Percentiles rank a stretch among this genome's conserved stretches.
Evolutionary conservation across 768 basidiomycete genomes (phyloP).

Genomic region (Paxillus involutus): DNA sequence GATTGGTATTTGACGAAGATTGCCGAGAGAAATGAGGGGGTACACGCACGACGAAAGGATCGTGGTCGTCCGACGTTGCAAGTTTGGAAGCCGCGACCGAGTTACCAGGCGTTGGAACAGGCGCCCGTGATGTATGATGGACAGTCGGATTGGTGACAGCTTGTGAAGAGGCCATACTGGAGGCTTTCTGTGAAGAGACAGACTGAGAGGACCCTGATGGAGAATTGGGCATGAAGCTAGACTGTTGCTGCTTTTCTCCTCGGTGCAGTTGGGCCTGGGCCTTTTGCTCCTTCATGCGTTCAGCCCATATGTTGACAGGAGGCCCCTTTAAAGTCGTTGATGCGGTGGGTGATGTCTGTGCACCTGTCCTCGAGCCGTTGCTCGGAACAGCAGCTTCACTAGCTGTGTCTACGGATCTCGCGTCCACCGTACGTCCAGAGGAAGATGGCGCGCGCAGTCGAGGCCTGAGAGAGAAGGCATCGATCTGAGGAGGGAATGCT

Average conservation of each 20-base stretch:
- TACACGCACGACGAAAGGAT: constrained; percentile 47
- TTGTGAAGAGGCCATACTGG: constrained; percentile 7
- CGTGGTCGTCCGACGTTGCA: constrained; percentile 29
- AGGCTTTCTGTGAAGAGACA: constrained; percentile 14
- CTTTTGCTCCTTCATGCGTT: constrained; percentile 42
- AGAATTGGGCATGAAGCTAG: constrained; percentile 8
- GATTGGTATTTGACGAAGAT: constrained; percentile 24
- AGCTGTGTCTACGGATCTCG: background rate
- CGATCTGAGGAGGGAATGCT: constrained; percentile 5
- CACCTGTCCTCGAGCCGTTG: background rate
- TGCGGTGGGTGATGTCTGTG: constrained; percentile 4
- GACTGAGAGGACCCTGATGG: constrained; percentile 8
- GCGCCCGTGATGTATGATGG: background rate
- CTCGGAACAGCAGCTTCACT: constrained; percentile 3
- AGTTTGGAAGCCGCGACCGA: constrained; percentile 6
- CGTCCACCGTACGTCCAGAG: background rate
- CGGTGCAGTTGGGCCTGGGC: constrained; percentile 13
- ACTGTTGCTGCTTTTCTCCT: constrained; percentile 16
- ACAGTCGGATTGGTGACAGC: background rate
- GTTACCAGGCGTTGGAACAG: constrained; percentile 2
- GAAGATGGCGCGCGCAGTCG: background rate
- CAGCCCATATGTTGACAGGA: constrained; percentile 42
- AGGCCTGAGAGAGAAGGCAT: background rate
- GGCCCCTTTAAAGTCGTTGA: constrained; percentile 15
- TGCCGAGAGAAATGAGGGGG: constrained; percentile 33